Evolutionary conservation across 306 rosid genomes (phyloP).

Genomic region (Dalbergia oliveri): DNA sequence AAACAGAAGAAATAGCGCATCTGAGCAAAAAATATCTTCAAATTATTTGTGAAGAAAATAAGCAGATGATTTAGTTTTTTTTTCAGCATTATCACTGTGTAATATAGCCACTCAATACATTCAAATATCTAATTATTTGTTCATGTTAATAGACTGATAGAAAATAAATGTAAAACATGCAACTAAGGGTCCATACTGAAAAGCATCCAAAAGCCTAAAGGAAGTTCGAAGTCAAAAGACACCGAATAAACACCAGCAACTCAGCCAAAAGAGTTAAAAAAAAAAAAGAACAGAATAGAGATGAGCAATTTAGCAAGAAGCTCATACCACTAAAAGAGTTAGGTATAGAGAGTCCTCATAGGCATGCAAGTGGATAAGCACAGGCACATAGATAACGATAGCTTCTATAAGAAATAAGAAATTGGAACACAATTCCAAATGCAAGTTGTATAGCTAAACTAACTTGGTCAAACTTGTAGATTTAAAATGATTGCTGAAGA

Average conservation of each 20-base stretch:
- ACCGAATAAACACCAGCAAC: constrained; percentile 6
- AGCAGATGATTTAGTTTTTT: constrained; percentile 20
- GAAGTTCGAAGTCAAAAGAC: not conserved
- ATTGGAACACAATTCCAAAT: not conserved
- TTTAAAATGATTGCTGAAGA: not conserved
- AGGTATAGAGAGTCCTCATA: not conserved
- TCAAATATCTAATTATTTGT: not conserved
- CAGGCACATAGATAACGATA: not conserved
- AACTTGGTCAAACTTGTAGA: constrained; percentile 12
- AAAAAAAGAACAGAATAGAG: no score
- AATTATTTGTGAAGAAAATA: not conserved
- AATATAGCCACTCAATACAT: constrained; percentile 15
- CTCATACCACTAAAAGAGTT: not conserved
- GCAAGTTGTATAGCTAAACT: constrained; percentile 9
- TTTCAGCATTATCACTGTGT: not conserved
- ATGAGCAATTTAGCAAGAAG: not conserved
- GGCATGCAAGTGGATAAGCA: constrained; percentile 19
- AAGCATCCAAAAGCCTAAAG: constrained; percentile 29
- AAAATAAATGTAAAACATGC: not conserved
- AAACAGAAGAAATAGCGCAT: not conserved
- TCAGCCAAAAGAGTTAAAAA: not conserved
- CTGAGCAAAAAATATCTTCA: not conserved
- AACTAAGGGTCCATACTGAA: not conserved
- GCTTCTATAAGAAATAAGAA: not conserved
- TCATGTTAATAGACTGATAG: not conserved